Conservation (phyloP, 371 early-diverging fungal genomes). For the Mucor piriformis region DNA sequence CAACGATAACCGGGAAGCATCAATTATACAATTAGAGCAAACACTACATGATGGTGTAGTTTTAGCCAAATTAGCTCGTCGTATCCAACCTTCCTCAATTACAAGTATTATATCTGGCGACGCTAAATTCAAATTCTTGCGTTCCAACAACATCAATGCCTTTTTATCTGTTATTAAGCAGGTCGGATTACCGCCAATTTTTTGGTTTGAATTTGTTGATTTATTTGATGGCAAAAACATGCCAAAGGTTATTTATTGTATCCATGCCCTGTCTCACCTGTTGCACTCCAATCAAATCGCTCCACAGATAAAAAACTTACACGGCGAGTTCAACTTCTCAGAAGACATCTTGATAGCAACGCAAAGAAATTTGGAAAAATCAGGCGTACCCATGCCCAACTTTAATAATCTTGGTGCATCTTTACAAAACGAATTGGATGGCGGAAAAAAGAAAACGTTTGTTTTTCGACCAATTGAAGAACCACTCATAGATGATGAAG, state of each 20-base stretch:
- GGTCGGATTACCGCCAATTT: conserved; percentile 88
- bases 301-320: conserved; percentile 88
- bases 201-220: conserved; percentile 98
- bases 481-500: conserved; percentile 4
- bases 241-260: conserved; percentile 99
- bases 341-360: conserved; percentile 86
- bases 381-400: conserved; percentile 80
- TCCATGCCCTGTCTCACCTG: conserved; percentile 98
- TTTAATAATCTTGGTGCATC: conserved; percentile 79
- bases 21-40: conserved; percentile 85
- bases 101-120: conserved; percentile 72
- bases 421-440: conserved; percentile 68
- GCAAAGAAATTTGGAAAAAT: conserved; percentile 81
- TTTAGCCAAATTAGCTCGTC: conserved; percentile 89
- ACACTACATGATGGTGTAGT: conserved; percentile 94
- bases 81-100: conserved; percentile 85
- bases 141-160: conserved; percentile 99
- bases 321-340: conserved; percentile 90
- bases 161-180: conserved; percentile 83
- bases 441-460: conserved; percentile 1
- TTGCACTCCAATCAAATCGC: conserved; percentile 84
- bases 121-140: conserved; percentile 89
- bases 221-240: conserved; percentile 99
- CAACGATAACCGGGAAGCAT: conserved; percentile 28
- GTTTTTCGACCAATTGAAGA: conserved; percentile 22